phyloP scores from a whole-genome alignment of 495 filamentous ascomycete genomes.

The Terfezia boudieri region DNA sequence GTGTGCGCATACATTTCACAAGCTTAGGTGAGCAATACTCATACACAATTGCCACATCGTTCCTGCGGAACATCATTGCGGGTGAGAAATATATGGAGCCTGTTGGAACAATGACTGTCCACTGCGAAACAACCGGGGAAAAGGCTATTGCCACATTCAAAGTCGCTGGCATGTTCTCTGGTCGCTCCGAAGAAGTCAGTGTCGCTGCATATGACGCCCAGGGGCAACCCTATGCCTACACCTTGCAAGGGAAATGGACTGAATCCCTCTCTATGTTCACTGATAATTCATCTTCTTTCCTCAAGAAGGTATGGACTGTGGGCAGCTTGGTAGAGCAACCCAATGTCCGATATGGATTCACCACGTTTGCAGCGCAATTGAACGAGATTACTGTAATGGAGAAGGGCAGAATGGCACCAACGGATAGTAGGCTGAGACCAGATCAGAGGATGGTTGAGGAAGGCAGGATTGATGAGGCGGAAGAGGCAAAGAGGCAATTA shows the following conservation, averaged over 20 bases:
- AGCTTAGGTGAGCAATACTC: conserved; percentile 59
- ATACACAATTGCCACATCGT: conserved; percentile 66
- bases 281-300: conserved; percentile 31
- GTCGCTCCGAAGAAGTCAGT: conserved; percentile 70
- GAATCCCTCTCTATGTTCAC: conserved; percentile 34
- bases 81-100: conserved; percentile 98
- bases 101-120: conserved; percentile 61
- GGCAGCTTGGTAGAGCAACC: conserved; percentile 55
- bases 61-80: conserved; percentile 87
- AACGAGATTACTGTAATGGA: conserved; percentile 79
- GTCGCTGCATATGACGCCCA: conserved; percentile 45
- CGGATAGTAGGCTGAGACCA: conserved; percentile 65
- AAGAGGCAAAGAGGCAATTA: conserved; percentile 56
- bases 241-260: conserved; percentile 70
- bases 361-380: conserved; percentile 58
- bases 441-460: conserved; percentile 77
- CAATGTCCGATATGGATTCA: conserved; percentile 61
- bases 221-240: conserved; percentile 35
- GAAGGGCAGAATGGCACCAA: conserved; percentile 41
- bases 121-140: conserved; percentile 58
- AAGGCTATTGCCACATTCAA: conserved; percentile 72
- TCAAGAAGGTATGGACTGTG: conserved; percentile 50
- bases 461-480: conserved; percentile 62
- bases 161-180: conserved; percentile 72
- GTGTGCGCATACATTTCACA: conserved; percentile 39